Percentiles rank a stretch among this genome's conserved stretches.
Evolutionary conservation across 1,284 basidiomycete genomes (phyloP).

Genomic region (Cryptococcus maquisensis): DNA sequence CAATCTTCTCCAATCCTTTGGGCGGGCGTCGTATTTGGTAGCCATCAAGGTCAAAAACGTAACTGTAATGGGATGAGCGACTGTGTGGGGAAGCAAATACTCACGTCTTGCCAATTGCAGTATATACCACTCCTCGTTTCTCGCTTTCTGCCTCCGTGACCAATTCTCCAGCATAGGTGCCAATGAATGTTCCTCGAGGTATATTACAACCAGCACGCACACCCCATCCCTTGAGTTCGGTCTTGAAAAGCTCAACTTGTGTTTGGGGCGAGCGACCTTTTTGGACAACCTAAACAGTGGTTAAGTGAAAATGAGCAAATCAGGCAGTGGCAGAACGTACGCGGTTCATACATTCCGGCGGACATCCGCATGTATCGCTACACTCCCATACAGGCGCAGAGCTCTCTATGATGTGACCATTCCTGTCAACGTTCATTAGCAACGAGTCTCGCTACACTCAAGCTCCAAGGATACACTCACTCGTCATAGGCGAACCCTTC

Average conservation of each 20-base stretch:
- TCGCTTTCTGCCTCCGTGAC: conserved; percentile 65
- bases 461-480: conserved; percentile 8
- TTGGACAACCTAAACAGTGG: conserved; percentile 65
- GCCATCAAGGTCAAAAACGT: conserved; percentile 77
- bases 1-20: conserved; percentile 32
- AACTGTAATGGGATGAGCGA: conserved; percentile 42
- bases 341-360: conserved; percentile 68
- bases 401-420: conserved; percentile 55
- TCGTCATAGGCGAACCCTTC: conserved; percentile 62
- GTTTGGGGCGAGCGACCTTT: conserved; percentile 64
- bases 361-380: conserved; percentile 73
- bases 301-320: not conserved
- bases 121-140: conserved; percentile 64
- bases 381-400: conserved; percentile 79
- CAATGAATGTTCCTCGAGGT: conserved; percentile 65
- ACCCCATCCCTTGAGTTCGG: conserved; percentile 70
- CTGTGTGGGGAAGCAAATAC: conserved; percentile 4
- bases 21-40: conserved; percentile 57
- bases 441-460: not conserved
- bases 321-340: conserved; percentile 16
- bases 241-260: conserved; percentile 61
- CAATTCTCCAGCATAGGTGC: conserved; percentile 79
- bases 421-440: conserved; percentile 17
- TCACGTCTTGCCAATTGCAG: conserved; percentile 65
- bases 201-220: conserved; percentile 66